Evolutionary conservation across 768 basidiomycete species (phyloP).

Genomic region (Mrakia frigida): DNA sequence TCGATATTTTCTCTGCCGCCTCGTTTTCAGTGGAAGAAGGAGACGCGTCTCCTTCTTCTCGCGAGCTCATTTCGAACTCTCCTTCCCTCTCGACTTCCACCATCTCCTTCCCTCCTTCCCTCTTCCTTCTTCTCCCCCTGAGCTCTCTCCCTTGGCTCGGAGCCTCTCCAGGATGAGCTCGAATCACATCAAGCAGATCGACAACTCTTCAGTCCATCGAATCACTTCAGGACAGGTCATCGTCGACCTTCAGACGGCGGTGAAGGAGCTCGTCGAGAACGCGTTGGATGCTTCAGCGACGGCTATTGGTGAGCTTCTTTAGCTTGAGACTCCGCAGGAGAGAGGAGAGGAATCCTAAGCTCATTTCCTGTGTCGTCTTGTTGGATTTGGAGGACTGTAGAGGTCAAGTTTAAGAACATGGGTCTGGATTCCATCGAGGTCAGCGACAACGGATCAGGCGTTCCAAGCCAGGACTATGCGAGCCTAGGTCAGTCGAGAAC

Average conservation of each 20-base stretch:
- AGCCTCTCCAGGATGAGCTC: not conserved
- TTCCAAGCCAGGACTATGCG: conserved; percentile 68
- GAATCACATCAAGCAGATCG: conserved; percentile 52
- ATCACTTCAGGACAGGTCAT: conserved; percentile 96
- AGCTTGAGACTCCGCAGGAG: not conserved
- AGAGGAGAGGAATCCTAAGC: not conserved
- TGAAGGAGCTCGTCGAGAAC: conserved; percentile 96
- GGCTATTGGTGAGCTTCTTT: conserved; percentile 59
- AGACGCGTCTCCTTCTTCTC: not conserved
- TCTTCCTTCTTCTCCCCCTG: not conserved
- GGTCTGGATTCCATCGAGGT: conserved; percentile 80
- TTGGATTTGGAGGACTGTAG: conserved; percentile 48
- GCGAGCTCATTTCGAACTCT: not conserved
- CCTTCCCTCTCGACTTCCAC: not conserved
- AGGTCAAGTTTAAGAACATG: conserved; percentile 82
- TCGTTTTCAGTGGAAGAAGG: no score
- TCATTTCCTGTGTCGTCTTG: not conserved
- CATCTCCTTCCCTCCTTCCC: not conserved
- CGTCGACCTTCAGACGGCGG: conserved; percentile 82
- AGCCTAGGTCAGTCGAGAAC: conserved; percentile 59
- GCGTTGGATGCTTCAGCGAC: conserved; percentile 89
- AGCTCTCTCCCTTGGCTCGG: not conserved
- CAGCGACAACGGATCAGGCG: conserved; percentile 86
- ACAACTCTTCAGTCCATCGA: conserved; percentile 69
- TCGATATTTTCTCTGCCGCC: no score